Percentiles rank a stretch among this genome's conserved stretches.
These are phyloP conservation scores for Myxozyma geophila DNA, from an alignment of 805 yeast species.

Conservation along the genomic window DNA sequence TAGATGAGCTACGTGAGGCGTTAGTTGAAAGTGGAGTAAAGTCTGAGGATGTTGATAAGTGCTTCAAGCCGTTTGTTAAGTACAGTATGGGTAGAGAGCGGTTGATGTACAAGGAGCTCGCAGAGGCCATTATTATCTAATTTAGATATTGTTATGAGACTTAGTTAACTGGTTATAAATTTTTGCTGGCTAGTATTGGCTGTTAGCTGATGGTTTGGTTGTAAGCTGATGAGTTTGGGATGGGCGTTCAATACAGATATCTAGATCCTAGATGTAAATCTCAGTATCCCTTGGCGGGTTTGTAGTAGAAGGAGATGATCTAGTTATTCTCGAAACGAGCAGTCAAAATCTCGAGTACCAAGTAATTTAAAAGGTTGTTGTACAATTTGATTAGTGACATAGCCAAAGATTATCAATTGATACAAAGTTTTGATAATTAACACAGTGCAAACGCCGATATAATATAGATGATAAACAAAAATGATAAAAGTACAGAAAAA, in stretches of 20 bases:
- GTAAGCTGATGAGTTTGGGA: too few species aligned
- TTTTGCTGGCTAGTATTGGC: too few species aligned
- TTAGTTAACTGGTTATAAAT: too few species aligned
- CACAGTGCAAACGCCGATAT: background rate
- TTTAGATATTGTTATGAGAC: background rate
- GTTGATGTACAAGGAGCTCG: constrained; percentile 67
- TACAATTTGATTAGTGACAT: background rate
- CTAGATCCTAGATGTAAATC: too few species aligned
- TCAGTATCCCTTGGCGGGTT: too few species aligned
- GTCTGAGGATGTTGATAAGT: constrained; percentile 53
- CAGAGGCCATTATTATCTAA: constrained; percentile 53
- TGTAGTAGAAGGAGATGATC: too few species aligned
- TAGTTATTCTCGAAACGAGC: too few species aligned
- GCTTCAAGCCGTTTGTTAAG: constrained; percentile 61
- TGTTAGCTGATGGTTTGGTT: too few species aligned
- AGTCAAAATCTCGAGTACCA: too few species aligned
- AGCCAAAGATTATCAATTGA: background rate
- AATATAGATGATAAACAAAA: background rate
- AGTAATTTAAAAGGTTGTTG: background rate
- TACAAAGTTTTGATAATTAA: background rate
- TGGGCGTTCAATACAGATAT: too few species aligned
- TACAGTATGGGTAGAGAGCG: constrained; percentile 59
- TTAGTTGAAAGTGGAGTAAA: constrained; percentile 53
- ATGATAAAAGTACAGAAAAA: background rate
- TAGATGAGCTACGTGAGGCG: constrained; percentile 55